phyloP scores from a whole-genome alignment of 805 yeast species.

The Starmera dryadoides region DNA sequence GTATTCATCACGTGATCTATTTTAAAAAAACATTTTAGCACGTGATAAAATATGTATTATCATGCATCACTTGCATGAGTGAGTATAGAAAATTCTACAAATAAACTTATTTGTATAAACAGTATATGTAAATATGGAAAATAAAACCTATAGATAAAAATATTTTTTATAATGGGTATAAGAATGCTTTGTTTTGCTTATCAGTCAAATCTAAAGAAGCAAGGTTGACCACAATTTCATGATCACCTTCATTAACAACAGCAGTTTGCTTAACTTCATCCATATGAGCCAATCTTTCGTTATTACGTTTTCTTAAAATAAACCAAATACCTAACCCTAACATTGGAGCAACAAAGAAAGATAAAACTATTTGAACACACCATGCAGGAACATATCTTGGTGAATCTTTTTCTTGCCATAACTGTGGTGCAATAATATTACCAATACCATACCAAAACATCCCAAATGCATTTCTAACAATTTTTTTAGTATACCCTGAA shows the following conservation, averaged over 20 bases:
- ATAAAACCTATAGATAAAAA: no score
- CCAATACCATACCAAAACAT: slow-evolving; percentile 32
- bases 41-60: no score
- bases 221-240: slow-evolving; percentile 24
- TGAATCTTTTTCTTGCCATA: slow-evolving; percentile 31
- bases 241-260: slow-evolving; percentile 19
- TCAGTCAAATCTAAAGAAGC: slow-evolving; percentile 40
- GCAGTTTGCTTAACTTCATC: slow-evolving; percentile 15
- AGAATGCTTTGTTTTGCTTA: slow-evolving; percentile 35
- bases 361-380: slow-evolving; percentile 39
- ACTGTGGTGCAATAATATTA: slow-evolving; percentile 39
- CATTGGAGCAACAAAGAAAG: slow-evolving; percentile 30
- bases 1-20: no score
- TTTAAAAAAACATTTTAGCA: no score
- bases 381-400: slow-evolving; percentile 37
- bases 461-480: slow-evolving; percentile 28
- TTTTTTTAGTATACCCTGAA: slow-evolving; percentile 36
- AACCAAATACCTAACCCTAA: slow-evolving; percentile 26
- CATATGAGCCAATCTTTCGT: slow-evolving; percentile 19
- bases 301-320: slow-evolving; percentile 32
- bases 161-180: slow-evolving; percentile 31
- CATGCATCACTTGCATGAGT: no score
- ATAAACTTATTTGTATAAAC: no score
- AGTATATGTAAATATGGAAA: no score
- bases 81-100: no score